Conservation (phyloP, 2,329 filamentous ascomycete genomes). For the Fusarium fracticaudum region DNA sequence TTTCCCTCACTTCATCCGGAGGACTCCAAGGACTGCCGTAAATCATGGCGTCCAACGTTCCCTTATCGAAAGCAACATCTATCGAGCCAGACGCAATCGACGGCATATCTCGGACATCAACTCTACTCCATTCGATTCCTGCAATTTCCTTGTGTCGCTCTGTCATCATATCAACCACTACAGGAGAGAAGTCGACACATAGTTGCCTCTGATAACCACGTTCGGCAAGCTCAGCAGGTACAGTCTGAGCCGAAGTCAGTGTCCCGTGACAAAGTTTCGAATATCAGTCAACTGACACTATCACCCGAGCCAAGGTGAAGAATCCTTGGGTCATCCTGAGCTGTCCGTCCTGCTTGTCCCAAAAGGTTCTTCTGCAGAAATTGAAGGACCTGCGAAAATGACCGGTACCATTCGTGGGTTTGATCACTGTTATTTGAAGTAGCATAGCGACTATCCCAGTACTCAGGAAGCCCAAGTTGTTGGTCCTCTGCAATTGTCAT, state of each 20-base stretch:
- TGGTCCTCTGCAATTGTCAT: slow-evolving; percentile 4
- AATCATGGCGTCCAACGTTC: background rate
- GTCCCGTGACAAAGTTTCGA: fast-evolving
- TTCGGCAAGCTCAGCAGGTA: background rate
- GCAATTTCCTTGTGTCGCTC: background rate
- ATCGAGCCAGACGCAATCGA: background rate
- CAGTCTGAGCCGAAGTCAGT: background rate
- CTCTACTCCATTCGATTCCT: background rate
- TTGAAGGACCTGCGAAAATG: background rate
- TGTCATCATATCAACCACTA: background rate
- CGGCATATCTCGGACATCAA: background rate
- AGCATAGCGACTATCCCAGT: background rate
- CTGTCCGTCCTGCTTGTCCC: background rate
- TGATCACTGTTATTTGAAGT: background rate
- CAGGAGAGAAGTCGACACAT: background rate
- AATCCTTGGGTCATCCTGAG: background rate
- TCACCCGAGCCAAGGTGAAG: background rate
- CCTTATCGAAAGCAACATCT: slow-evolving; percentile 2
- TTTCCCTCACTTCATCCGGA: background rate
- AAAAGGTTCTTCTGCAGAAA: background rate
- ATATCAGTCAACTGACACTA: background rate
- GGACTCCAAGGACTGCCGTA: background rate
- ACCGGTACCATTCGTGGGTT: background rate
- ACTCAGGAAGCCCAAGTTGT: background rate
- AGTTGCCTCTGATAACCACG: background rate